These are phyloP conservation scores for Rhodotorula sp. DNA, from an alignment of 1,284 basidiomycete genomes.

Conservation along the genomic window DNA sequence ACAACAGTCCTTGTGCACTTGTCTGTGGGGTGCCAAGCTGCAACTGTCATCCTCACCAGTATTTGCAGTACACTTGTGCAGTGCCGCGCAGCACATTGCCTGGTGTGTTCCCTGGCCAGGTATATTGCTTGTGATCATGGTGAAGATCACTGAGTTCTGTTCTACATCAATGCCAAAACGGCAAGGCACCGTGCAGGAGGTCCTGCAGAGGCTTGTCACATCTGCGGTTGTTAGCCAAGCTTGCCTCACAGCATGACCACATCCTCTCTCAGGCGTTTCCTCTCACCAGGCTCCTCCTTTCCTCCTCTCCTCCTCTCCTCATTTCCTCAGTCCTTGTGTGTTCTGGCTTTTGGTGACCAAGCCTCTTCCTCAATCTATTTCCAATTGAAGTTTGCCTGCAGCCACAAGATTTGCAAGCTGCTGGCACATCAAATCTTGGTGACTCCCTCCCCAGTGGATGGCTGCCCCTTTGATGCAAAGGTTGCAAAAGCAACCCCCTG, in stretches of 20 bases:
- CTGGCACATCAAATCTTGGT: too few relatives aligned
- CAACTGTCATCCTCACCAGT: conserved; percentile 56
- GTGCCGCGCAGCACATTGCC: conserved; percentile 57
- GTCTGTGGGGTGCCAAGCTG: conserved; percentile 52
- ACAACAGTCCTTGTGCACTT: conserved; percentile 57
- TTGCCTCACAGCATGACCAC: conserved; percentile 1
- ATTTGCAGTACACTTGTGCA: conserved; percentile 57
- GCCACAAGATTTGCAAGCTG: too few relatives aligned
- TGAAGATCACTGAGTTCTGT: background rate
- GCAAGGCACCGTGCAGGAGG: conserved; percentile 25
- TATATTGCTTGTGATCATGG: too few relatives aligned
- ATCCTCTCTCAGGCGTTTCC: background rate
- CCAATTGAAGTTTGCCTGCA: too few relatives aligned
- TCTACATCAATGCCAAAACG: background rate
- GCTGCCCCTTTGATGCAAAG: too few relatives aligned
- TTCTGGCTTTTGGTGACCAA: too few relatives aligned
- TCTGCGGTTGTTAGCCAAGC: conserved; percentile 7
- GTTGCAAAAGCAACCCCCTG: too few relatives aligned
- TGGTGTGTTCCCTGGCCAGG: conserved; percentile 49
- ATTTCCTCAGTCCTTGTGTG: too few relatives aligned
- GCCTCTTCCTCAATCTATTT: too few relatives aligned
- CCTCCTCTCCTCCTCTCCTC: background rate
- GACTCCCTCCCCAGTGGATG: too few relatives aligned
- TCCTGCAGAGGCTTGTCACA: conserved; percentile 33
- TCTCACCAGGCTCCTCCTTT: too few relatives aligned